Conservation (phyloP, 2,329 filamentous ascomycete species). For the Byssothecium circinans region DNA sequence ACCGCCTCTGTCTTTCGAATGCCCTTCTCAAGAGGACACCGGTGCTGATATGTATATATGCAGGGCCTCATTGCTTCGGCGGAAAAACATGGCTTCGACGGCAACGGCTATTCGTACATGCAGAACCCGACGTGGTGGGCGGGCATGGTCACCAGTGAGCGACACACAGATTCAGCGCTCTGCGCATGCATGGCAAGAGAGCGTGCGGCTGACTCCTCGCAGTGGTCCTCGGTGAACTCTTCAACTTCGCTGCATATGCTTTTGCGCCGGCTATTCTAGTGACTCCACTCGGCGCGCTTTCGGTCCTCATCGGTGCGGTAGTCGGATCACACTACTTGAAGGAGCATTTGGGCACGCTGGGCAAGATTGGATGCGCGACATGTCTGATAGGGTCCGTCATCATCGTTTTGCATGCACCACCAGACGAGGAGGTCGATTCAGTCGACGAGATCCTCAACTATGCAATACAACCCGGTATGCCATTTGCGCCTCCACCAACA, state of each 20-base stretch:
- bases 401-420: constrained; percentile 94
- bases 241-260: constrained; percentile 97
- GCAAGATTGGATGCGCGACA: constrained; percentile 92
- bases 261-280: constrained; percentile 99
- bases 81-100: constrained; percentile 91
- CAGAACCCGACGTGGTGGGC: constrained; percentile 97
- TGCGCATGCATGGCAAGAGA: neutral
- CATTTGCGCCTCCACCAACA: constrained; percentile 18
- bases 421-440: constrained; percentile 86
- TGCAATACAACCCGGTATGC: constrained; percentile 83
- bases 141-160: constrained; percentile 82
- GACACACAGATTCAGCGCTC: constrained; percentile 42
- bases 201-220: constrained; percentile 19
- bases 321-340: constrained; percentile 92
- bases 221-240: constrained; percentile 93
- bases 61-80: constrained; percentile 89
- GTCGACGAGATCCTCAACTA: constrained; percentile 90
- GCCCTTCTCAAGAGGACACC: constrained; percentile 1
- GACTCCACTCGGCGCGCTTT: constrained; percentile 89
- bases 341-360: constrained; percentile 85
- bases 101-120: constrained; percentile 92
- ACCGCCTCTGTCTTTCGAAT: neutral
- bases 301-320: constrained; percentile 90
- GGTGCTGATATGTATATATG: constrained; percentile 15
- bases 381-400: constrained; percentile 95